These are phyloP conservation scores for Penicillium riverlandense DNA, from an alignment of 495 filamentous ascomycete genomes.

Conservation along the genomic window DNA sequence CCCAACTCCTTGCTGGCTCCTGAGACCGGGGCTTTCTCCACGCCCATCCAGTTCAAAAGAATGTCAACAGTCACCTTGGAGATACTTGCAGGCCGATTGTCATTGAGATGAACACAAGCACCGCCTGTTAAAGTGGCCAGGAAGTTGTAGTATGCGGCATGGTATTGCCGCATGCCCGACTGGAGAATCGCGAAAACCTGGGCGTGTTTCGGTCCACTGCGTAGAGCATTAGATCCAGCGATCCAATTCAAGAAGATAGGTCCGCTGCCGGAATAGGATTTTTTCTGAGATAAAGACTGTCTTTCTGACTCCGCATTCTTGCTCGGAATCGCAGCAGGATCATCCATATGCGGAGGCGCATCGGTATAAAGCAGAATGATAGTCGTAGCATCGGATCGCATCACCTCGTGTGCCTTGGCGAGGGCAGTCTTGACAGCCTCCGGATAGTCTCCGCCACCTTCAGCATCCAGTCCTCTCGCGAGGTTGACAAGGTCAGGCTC, in stretches of 20 bases:
- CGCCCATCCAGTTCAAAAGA: conserved; percentile 41
- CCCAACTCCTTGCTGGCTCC: not conserved
- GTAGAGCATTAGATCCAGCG: conserved; percentile 18
- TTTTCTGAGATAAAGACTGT: conserved; percentile 6
- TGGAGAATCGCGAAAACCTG: conserved; percentile 29
- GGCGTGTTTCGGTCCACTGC: conserved; percentile 22
- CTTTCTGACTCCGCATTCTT: not conserved
- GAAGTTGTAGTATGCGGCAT: conserved; percentile 21
- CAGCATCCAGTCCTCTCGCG: conserved; percentile 1
- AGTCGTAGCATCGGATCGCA: conserved; percentile 37
- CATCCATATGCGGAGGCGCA: conserved; percentile 36
- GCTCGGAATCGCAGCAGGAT: conserved; percentile 9
- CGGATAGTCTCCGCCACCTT: conserved; percentile 26
- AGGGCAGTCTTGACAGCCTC: conserved; percentile 40
- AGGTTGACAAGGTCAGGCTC: conserved; percentile 8
- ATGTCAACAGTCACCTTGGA: conserved; percentile 34
- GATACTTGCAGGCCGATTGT: conserved; percentile 16
- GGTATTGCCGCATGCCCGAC: not conserved
- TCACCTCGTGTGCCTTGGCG: conserved; percentile 32
- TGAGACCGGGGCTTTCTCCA: conserved; percentile 20
- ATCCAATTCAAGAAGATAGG: conserved; percentile 34
- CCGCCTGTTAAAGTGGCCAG: conserved; percentile 32
- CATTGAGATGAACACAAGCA: conserved; percentile 20
- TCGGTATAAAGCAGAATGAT: conserved; percentile 41
- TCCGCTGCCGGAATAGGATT: conserved; percentile 20